phyloP scores from a whole-genome alignment of 2,329 filamentous ascomycete genomes.

The Aspergillus fumigatus region DNA sequence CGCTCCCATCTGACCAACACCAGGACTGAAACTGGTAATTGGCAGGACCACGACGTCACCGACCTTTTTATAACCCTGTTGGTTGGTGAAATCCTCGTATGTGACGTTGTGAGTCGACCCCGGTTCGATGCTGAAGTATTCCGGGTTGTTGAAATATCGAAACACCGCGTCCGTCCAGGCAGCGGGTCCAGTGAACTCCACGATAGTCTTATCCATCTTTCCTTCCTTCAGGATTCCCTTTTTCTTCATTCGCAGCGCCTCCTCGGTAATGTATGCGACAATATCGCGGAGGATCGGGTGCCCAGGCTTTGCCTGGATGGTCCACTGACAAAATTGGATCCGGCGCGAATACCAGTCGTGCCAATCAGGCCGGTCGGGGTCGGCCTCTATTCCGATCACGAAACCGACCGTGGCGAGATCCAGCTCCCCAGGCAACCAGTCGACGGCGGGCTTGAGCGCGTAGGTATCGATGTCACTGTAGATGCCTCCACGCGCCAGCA shows the following conservation, averaged over 20 bases:
- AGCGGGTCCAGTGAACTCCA: constrained; percentile 91
- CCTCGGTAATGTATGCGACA: constrained; percentile 77
- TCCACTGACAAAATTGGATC: constrained; percentile 99
- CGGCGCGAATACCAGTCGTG: constrained; percentile 90
- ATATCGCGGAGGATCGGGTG: constrained; percentile 88
- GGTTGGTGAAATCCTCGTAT: constrained; percentile 84
- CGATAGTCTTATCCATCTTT: constrained; percentile 66
- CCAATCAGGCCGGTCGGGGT: constrained; percentile 91
- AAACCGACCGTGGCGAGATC: constrained; percentile 75
- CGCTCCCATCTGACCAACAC: constrained; percentile 88
- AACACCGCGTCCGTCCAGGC: constrained; percentile 93
- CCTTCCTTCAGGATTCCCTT: constrained; percentile 59
- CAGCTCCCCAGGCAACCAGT: constrained; percentile 80
- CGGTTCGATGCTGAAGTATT: constrained; percentile 73
- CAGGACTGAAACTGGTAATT: constrained; percentile 95
- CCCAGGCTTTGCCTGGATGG: constrained; percentile 90
- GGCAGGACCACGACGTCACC: constrained; percentile 91
- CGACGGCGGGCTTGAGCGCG: constrained; percentile 73
- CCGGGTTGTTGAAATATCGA: constrained; percentile 84
- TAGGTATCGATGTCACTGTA: constrained; percentile 93
- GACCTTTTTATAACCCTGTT: constrained; percentile 75
- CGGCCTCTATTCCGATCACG: constrained; percentile 91
- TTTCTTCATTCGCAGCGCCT: constrained; percentile 70
- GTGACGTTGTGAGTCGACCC: constrained; percentile 69
- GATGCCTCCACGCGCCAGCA: constrained; percentile 72